Conservation (phyloP, 140 eudicot species). For the Bidens hawaiensis region DNA sequence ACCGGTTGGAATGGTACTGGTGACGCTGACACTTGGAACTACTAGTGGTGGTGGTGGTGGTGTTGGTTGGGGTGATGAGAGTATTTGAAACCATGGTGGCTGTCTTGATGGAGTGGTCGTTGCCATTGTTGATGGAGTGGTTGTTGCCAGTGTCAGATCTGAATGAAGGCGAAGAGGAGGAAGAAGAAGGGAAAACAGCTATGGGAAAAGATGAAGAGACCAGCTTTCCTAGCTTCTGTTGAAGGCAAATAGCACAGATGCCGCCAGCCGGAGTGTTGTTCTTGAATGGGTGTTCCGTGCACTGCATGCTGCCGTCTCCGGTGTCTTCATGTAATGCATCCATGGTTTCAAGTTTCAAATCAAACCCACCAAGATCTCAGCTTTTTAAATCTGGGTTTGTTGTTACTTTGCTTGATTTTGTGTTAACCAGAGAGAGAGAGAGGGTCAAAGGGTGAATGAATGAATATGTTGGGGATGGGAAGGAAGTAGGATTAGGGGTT, state of each 20-base stretch:
- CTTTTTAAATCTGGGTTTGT: neutral
- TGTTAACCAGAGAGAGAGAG: no score
- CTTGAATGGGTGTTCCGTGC: slow-evolving; percentile 61
- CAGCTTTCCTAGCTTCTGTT: slow-evolving; percentile 80
- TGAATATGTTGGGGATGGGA: slow-evolving; percentile 11
- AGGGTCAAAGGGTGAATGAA: slow-evolving; percentile 21
- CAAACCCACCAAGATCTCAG: no score
- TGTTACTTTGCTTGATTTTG: slow-evolving; percentile 1
- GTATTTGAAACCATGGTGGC: neutral
- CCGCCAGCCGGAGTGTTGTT: slow-evolving; percentile 65
- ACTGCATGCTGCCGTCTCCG: slow-evolving; percentile 58
- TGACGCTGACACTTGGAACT: slow-evolving; percentile 16
- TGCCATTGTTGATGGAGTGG: no score
- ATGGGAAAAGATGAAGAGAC: slow-evolving; percentile 68
- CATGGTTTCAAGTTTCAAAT: slow-evolving; percentile 24
- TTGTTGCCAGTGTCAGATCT: slow-evolving; percentile 44
- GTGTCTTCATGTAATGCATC: slow-evolving; percentile 52
- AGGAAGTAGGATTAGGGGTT: no score
- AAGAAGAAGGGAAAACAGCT: slow-evolving; percentile 56
- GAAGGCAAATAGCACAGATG: slow-evolving; percentile 80
- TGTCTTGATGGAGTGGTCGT: neutral
- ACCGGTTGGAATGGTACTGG: slow-evolving; percentile 18
- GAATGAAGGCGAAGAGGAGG: slow-evolving; percentile 60
- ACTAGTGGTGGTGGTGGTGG: neutral
- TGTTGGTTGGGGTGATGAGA: slow-evolving; percentile 13